A percentile compares a stretch with the other conserved stretches of the same genome.
These are phyloP conservation scores for Lipomyces yarrowii DNA, from an alignment of 1,139 yeast genomes.

Conservation along the genomic window DNA sequence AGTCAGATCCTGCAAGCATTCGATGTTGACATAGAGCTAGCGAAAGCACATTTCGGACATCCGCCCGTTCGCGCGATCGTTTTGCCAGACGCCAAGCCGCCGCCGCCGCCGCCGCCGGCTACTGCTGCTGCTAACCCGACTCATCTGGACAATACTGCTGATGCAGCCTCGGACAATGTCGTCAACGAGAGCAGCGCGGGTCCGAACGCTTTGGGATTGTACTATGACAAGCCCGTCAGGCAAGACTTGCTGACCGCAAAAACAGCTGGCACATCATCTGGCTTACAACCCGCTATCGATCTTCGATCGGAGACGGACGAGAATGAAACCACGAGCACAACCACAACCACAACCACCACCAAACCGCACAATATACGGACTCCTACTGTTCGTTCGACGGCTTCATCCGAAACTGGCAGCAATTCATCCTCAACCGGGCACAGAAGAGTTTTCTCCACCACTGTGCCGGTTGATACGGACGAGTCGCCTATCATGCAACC, in stretches of 20 bases:
- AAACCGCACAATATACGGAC: background rate
- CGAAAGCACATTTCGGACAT: slow-evolving; percentile 10
- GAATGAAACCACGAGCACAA: background rate
- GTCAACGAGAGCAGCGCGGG: background rate
- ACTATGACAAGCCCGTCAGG: background rate
- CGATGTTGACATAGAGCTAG: slow-evolving; percentile 16
- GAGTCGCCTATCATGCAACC: background rate
- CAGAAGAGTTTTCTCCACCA: background rate
- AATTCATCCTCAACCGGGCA: background rate
- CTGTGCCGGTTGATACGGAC: background rate
- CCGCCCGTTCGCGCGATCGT: slow-evolving; percentile 7
- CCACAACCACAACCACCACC: background rate
- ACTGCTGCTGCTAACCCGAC: background rate
- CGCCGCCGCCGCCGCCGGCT: too few species aligned
- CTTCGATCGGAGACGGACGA: background rate
- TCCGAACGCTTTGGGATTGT: background rate
- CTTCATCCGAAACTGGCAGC: background rate
- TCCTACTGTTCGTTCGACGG: background rate
- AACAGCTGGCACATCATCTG: background rate
- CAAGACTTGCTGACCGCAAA: background rate
- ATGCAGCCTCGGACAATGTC: background rate
- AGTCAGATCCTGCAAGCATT: slow-evolving; percentile 11
- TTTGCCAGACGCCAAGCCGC: background rate
- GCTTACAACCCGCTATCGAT: background rate
- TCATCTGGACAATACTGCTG: background rate